phyloP scores from a whole-genome alignment of 2,329 filamentous ascomycete genomes.

The Elsinoe batatas region DNA sequence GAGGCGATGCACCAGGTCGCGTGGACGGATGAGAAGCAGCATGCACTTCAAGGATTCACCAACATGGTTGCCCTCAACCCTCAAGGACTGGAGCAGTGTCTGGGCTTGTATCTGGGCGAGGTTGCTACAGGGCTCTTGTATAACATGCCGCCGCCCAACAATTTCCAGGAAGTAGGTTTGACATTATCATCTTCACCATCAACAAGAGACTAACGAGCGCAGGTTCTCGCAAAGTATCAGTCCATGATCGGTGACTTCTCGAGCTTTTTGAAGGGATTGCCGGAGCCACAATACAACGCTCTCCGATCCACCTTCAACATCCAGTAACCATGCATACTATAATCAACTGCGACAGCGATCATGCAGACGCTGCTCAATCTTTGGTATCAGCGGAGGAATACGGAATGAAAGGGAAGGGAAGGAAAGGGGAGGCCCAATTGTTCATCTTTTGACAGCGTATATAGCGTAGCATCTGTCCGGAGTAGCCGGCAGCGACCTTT shows the following conservation, averaged over 20 bases:
- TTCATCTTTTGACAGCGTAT: constrained; percentile 17
- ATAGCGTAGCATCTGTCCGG: constrained; percentile 30
- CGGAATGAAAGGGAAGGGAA: background rate
- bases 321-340: background rate
- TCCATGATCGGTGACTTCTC: constrained; percentile 45
- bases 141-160: constrained; percentile 51
- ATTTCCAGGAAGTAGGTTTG: constrained; percentile 64
- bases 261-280: constrained; percentile 39
- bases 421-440: background rate
- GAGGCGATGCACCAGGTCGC: constrained; percentile 73
- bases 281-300: constrained; percentile 33
- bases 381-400: background rate
- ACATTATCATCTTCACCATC: constrained; percentile 19
- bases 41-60: constrained; percentile 84
- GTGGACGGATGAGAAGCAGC: constrained; percentile 86
- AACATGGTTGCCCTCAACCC: constrained; percentile 78
- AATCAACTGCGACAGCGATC: background rate
- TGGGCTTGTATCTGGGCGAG: constrained; percentile 71
- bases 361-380: background rate
- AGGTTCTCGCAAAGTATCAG: constrained; percentile 47
- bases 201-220: background rate
- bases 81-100: constrained; percentile 77
- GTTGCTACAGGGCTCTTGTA: constrained; percentile 65
- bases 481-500: constrained; percentile 25
- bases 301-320: constrained; percentile 31